Percentiles rank a stretch among this genome's conserved stretches.
Conservation (phyloP, 768 basidiomycete genomes). For the Nidularia pulvinata region DNA sequence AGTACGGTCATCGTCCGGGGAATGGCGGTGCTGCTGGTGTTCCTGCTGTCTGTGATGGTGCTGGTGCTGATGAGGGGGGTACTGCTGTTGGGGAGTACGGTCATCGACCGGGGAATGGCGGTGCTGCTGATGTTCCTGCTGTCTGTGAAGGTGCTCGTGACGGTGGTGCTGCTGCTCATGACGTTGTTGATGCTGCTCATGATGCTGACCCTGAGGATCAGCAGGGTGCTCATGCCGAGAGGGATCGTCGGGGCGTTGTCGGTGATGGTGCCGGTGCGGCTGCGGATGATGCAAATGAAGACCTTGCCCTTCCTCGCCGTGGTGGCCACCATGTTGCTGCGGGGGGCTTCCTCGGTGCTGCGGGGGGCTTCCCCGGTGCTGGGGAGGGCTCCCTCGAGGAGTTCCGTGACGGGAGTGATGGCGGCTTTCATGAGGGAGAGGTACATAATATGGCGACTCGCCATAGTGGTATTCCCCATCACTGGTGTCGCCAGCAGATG, state of each 20-base stretch:
- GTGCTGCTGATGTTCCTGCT: slow-evolving; percentile 3
- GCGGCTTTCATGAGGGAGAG: background rate
- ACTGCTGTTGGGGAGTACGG: slow-evolving; percentile 11
- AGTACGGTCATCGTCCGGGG: slow-evolving; percentile 8
- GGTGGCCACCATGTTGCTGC: background rate
- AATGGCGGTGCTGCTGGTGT: slow-evolving; percentile 13
- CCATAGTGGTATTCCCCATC: slow-evolving; percentile 2
- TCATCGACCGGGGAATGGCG: slow-evolving; percentile 13
- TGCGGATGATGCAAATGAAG: too few species aligned
- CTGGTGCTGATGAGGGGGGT: slow-evolving; percentile 13
- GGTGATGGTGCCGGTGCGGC: background rate
- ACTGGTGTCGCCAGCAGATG: slow-evolving; percentile 6
- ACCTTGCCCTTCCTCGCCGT: too few species aligned
- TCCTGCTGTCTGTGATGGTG: too few species aligned
- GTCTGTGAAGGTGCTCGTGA: slow-evolving; percentile 9
- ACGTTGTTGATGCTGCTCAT: slow-evolving; percentile 5
- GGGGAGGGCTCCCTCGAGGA: too few species aligned
- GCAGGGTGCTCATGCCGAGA: background rate
- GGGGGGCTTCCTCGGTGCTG: background rate
- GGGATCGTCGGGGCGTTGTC: too few species aligned
- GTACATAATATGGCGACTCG: background rate
- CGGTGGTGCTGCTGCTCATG: slow-evolving; percentile 9
- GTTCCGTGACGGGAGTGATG: background rate
- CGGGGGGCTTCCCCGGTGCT: background rate
- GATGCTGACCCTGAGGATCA: slow-evolving; percentile 2